Conservation (phyloP, 257 asterid species). For the Jacaranda mimosifolia region DNA sequence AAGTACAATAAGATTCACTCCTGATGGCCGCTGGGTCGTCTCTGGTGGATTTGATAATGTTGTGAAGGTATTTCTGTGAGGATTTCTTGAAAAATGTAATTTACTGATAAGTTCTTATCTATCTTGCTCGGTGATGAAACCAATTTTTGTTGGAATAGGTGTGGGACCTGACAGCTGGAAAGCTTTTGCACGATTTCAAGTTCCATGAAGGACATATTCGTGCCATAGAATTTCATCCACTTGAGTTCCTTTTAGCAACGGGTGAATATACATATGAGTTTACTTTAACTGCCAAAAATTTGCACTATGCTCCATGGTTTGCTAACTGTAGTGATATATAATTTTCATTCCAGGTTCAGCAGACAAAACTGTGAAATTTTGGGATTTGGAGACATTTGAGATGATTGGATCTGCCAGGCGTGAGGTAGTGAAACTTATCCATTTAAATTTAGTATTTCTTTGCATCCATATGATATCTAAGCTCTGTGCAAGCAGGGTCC, state of each 20-base stretch:
- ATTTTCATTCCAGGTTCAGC: constrained; percentile 83
- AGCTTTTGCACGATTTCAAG: constrained; percentile 94
- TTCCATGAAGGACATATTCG: constrained; percentile 95
- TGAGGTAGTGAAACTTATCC: constrained; percentile 66
- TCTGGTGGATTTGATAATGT: constrained; percentile 98
- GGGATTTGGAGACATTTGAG: constrained; percentile 99
- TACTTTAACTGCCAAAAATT: constrained; percentile 3
- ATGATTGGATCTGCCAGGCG: constrained; percentile 95
- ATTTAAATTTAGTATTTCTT: constrained; percentile 25
- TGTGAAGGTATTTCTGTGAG: constrained; percentile 69
- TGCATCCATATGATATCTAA: constrained; percentile 7
- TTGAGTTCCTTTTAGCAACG: constrained; percentile 94
- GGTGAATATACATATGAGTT: constrained; percentile 56
- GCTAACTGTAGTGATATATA: constrained; percentile 1
- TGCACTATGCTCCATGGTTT: constrained; percentile 26
- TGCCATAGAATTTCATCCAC: constrained; percentile 94
- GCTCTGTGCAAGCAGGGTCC: constrained; percentile 17
- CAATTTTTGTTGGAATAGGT: constrained; percentile 58
- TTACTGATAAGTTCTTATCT: constrained; percentile 16
- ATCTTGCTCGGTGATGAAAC: constrained; percentile 33
- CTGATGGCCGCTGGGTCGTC: constrained; percentile 99
- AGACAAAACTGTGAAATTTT: constrained; percentile 92
- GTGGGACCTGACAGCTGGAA: constrained; percentile 99
- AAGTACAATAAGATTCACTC: constrained; percentile 88
- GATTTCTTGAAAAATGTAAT: constrained; percentile 25